phyloP scores from a whole-genome alignment of 257 asterid genomes.

The Solanum ahanhuiri region DNA sequence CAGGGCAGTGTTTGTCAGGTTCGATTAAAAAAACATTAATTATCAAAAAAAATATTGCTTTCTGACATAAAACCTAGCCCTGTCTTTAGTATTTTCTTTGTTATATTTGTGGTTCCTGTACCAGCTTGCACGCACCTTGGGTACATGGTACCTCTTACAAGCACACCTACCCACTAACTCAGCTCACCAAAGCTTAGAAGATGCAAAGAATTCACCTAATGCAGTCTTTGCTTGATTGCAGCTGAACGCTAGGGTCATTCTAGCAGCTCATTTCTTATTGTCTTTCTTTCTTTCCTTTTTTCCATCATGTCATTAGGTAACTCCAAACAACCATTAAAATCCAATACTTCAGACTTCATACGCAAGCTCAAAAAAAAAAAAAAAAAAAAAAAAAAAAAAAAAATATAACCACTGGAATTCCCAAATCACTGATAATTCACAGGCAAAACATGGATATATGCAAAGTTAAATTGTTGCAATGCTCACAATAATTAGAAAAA shows the following conservation, averaged over 20 bases:
- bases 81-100: not conserved
- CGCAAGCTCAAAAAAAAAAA: not conserved
- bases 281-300: not conserved
- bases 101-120: not conserved
- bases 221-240: not conserved
- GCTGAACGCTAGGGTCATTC: not conserved
- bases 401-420: not conserved
- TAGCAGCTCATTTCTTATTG: not conserved
- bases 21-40: not conserved
- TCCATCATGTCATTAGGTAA: not conserved
- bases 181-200: not conserved
- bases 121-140: not conserved
- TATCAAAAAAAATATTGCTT: not conserved
- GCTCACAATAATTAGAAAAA: not conserved
- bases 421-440: not conserved
- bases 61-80: not conserved
- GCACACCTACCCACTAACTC: not conserved
- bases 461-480: not conserved
- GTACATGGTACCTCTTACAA: not conserved
- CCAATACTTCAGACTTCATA: not conserved
- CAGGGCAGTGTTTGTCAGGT: not conserved
- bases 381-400: not conserved
- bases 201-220: not conserved
- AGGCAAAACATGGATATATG: not conserved
- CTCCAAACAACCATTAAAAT: not conserved